Evolutionary conservation across 352 stramenopile genomes (phyloP).

Genomic region (Pythium volutum): DNA sequence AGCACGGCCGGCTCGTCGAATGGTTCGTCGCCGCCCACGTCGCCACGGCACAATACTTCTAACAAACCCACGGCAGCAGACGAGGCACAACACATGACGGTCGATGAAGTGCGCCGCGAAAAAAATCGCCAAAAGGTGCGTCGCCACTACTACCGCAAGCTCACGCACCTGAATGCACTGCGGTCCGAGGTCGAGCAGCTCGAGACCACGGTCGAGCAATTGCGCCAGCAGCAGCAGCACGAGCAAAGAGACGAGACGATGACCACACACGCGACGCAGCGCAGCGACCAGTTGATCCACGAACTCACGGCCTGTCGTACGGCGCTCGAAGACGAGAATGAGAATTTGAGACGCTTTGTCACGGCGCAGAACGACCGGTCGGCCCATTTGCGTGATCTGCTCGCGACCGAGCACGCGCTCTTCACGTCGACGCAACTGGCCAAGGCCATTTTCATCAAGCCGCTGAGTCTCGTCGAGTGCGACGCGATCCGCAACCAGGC

Average conservation of each 20-base stretch:
- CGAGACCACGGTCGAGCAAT: constrained; percentile 15
- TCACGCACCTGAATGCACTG: constrained; percentile 22
- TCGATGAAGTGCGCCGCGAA: constrained; percentile 23
- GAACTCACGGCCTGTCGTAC: constrained; percentile 2
- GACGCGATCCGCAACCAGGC: constrained; percentile 11
- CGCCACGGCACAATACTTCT: not conserved
- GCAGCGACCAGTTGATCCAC: not conserved
- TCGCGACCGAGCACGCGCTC: constrained; percentile 17
- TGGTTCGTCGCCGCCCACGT: not conserved
- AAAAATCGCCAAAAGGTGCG: constrained; percentile 37
- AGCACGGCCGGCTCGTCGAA: not conserved
- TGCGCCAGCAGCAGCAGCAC: constrained; percentile 13
- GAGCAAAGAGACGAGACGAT: too few relatives aligned
- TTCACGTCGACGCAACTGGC: constrained; percentile 15
- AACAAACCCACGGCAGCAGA: not conserved
- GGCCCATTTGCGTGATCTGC: constrained; percentile 5
- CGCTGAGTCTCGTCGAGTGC: constrained; percentile 18
- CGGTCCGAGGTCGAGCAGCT: constrained; percentile 22
- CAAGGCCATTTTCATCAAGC: constrained; percentile 27
- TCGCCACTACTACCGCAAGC: constrained; percentile 35
- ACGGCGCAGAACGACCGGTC: not conserved
- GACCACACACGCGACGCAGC: not conserved
- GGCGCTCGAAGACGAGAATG: constrained; percentile 19
- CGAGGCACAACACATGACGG: not conserved
- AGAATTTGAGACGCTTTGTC: constrained; percentile 11